Percentiles rank a stretch among this genome's conserved stretches.
phyloP scores from a whole-genome alignment of 78 protist species.

The Polysphondylium violaceum region DNA sequence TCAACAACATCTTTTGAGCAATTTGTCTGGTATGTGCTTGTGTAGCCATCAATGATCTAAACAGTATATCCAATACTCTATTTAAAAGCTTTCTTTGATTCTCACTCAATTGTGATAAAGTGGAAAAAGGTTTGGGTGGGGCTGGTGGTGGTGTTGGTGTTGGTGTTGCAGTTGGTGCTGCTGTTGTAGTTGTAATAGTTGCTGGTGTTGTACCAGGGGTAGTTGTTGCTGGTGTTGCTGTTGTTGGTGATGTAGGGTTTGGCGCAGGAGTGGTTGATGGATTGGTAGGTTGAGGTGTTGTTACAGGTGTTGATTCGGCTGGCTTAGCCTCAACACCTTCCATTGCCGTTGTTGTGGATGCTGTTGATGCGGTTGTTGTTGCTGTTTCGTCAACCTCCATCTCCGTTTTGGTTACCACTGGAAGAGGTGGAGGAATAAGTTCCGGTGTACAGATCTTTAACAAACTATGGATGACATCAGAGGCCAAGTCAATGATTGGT shows the following conservation, averaged over 20 bases:
- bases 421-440: background rate
- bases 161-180: background rate
- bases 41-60: background rate
- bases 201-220: background rate
- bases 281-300: background rate
- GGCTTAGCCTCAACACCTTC: background rate
- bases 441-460: conserved; percentile 62
- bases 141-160: background rate
- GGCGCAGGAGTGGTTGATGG: background rate
- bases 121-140: conserved; percentile 31
- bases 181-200: background rate
- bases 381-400: conserved; percentile 31
- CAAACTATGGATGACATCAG: conserved; percentile 19
- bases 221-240: background rate
- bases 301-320: background rate
- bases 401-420: background rate
- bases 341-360: background rate
- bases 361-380: background rate
- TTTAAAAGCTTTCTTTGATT: conserved; percentile 13
- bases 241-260: background rate
- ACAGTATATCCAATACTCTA: conserved; percentile 16
- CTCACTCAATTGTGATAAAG: conserved; percentile 3
- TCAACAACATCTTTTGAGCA: background rate
- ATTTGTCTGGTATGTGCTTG: conserved; percentile 37
- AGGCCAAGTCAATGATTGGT: conserved; percentile 58